These are phyloP conservation scores for Lasiodiplodia citricola DNA, from an alignment of 2,329 filamentous ascomycete species.

Conservation along the genomic window DNA sequence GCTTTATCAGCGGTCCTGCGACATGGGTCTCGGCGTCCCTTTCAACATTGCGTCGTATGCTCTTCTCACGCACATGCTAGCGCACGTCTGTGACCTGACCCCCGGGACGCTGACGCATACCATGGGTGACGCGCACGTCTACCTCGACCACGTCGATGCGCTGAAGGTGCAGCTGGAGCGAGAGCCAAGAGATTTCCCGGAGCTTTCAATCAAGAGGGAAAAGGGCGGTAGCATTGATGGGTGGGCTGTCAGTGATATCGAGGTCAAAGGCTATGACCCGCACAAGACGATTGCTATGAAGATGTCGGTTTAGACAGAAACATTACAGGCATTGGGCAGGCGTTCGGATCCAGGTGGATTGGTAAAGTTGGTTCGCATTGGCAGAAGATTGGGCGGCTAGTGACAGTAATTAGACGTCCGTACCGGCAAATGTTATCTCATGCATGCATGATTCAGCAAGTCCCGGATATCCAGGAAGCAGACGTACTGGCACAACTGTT, in stretches of 20 bases:
- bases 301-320: conserved; percentile 78
- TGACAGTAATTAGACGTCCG: not conserved
- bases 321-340: not conserved
- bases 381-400: not conserved
- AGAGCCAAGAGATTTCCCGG: conserved; percentile 81
- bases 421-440: conserved; percentile 6
- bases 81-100: conserved; percentile 80
- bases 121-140: conserved; percentile 98
- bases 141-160: conserved; percentile 89
- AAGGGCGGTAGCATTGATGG: conserved; percentile 81
- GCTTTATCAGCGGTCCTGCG: conserved; percentile 91
- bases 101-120: conserved; percentile 90
- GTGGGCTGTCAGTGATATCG: conserved; percentile 88
- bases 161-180: conserved; percentile 79
- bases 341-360: not conserved
- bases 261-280: conserved; percentile 84
- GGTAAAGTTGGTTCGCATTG: not conserved
- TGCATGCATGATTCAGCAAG: not conserved
- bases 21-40: conserved; percentile 95
- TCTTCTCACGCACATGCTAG: conserved; percentile 92
- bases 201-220: conserved; percentile 72
- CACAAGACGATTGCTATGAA: conserved; percentile 96
- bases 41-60: conserved; percentile 98
- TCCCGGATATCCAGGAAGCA: not conserved
- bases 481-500: not conserved